phyloP scores from a whole-genome alignment of 1,139 yeast species.

The Kodamaea fungicola region DNA sequence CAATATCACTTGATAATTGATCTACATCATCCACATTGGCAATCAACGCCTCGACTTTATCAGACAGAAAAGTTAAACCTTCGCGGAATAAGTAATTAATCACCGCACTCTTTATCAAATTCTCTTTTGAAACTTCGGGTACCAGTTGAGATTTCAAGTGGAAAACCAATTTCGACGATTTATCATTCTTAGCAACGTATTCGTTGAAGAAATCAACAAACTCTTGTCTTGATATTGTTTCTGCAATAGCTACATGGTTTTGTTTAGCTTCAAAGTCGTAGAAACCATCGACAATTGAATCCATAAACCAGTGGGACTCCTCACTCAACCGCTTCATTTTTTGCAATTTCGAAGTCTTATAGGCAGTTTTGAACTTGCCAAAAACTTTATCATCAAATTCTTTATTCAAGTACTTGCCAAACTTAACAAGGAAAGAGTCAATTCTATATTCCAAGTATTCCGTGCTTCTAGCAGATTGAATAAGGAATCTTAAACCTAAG shows the following conservation, averaged over 20 bases:
- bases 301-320: slow-evolving; percentile 67
- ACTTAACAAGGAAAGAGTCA: slow-evolving; percentile 52
- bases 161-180: slow-evolving; percentile 53
- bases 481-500: slow-evolving; percentile 70
- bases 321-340: slow-evolving; percentile 76
- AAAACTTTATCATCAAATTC: slow-evolving; percentile 60
- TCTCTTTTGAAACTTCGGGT: slow-evolving; percentile 22
- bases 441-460: slow-evolving; percentile 76
- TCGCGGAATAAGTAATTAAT: slow-evolving; percentile 24
- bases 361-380: slow-evolving; percentile 63
- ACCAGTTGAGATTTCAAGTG: slow-evolving; percentile 63
- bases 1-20: slow-evolving; percentile 15
- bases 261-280: slow-evolving; percentile 66
- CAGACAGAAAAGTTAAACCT: slow-evolving; percentile 24
- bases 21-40: slow-evolving; percentile 18
- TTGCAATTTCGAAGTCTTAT: slow-evolving; percentile 62
- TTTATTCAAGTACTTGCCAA: slow-evolving; percentile 33
- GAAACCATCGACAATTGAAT: slow-evolving; percentile 67
- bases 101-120: slow-evolving; percentile 25
- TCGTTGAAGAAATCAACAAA: slow-evolving; percentile 52
- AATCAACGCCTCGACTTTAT: slow-evolving; percentile 24
- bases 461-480: slow-evolving; percentile 82
- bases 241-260: slow-evolving; percentile 55
- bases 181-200: slow-evolving; percentile 30
- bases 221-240: slow-evolving; percentile 52